Evolutionary conservation across 176 grass and related monocot genomes (phyloP), one percentile per base, ranked within the genome.

Genomic region (Bolboschoenus planiculmis): DNA sequence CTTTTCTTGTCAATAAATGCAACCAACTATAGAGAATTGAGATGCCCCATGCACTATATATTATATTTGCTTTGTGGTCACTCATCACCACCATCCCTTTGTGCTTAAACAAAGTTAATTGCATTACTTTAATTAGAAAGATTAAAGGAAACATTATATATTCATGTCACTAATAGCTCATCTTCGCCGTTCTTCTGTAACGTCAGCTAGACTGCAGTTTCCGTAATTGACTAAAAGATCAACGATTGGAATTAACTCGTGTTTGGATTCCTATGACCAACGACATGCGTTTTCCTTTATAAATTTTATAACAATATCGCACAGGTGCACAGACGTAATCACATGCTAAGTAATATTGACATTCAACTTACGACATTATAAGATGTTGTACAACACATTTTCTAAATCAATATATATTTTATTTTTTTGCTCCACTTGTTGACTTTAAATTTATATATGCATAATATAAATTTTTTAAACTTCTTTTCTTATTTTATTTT

Each of bases 51-150:
- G 51, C 78, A 81, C 35, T 61, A 61, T n/a, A n/a, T n/a, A n/a
- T 81, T 81, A 29, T 61, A 80, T 43, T 53, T 24, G 20, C n/a
- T 43, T 61, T n/a, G 29, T 80, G 5, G 40, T 81, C 56, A 61
- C 78, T 11, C 78, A 81, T 81, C 55, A 61, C 37, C 21, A 81
- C 36, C 21, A 60, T 4, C 78, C 78, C 46, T 33, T 46, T 77
- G 44, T 33, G 56, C 55, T 35, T 81, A 39, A 26, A 37, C 23
- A 42, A 81, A 42, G n/a, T 6, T 60, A 39, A 23, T 27, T 40
- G 13, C n/a, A 37, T 42, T 81, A 42, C 78, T 81, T 81, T 44
- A 81, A 81, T 55, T 61, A 81, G 78, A 24, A 81, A 81, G 78
- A 81, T 81, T 81, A 61, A 44, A 81, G 16, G 37, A 60, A 40